Evolutionary conservation across 1,284 basidiomycete genomes (phyloP), one percentile per base, ranked within the genome.

Genomic region (Cerrena zonata): DNA sequence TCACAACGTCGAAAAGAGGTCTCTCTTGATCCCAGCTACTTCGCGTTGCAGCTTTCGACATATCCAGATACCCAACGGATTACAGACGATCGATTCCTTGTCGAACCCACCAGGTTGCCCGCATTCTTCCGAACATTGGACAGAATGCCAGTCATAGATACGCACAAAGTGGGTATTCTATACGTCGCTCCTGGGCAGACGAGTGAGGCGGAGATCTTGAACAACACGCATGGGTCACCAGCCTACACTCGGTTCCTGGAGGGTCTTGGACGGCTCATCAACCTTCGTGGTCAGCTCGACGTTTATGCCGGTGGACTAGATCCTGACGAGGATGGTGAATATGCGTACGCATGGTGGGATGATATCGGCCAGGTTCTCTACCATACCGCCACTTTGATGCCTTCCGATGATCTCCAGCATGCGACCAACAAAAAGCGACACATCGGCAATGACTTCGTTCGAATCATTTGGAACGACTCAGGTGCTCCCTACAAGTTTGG

Each of bases 311-410:
- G 94, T 24, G 94, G 94, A 2, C 76, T 99, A 26, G 89, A 95
- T 65, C 82, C 89, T 4, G 84, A 89, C 56, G 84, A 88, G 59
- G 94, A 98, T 65, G 84, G 89, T 21, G 92, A 98, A 67, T 95
- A 93, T 62, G 90, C 93, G 0, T 99, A 99, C 63, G 94, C 94
- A 0, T 99, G 95, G 94, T 94, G 93, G 87, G 94, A 99, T 68
- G 94, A 97, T 62, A 94, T 97, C 41, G 86, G 89, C 15, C 96
- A 99, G 65, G 84, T 97, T 53, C 78, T 97, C 48, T 99, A 92
- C 68, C 96, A 99, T 68, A 89, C 93, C 1, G 90, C 95, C 2
- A 99, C 96, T 1, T 84, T 99, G 71, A 99, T 99, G 96, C 96
- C 96, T 2, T 88, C 83, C 47, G 68, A 73, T n/a, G 65, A 77